Percentiles rank a stretch among this genome's conserved stretches.
These are phyloP conservation scores for Trichoderma oligosporum DNA, from an alignment of 2,329 filamentous ascomycete species.

Conservation along the genomic window DNA sequence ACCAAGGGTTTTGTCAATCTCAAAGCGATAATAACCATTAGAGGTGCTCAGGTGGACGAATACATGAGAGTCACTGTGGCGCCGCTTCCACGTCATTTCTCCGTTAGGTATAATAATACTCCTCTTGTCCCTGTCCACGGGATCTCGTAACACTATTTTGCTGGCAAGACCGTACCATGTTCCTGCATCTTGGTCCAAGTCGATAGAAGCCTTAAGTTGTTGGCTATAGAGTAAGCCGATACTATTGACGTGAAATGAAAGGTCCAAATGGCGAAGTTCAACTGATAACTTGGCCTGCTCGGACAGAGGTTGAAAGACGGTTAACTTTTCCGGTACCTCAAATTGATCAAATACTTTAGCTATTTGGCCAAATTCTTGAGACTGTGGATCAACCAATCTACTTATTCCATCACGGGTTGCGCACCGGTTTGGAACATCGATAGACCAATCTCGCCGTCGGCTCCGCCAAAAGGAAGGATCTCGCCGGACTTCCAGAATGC, in stretches of 20 bases:
- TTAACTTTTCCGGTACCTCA: slow-evolving; percentile 4
- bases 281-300: neutral
- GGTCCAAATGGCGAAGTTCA: slow-evolving; percentile 16
- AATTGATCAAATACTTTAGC: slow-evolving; percentile 3
- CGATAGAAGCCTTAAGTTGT: slow-evolving; percentile 51
- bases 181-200: slow-evolving; percentile 55
- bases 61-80: slow-evolving; percentile 40
- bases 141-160: slow-evolving; percentile 54
- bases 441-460: slow-evolving; percentile 31
- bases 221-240: slow-evolving; percentile 41
- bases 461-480: slow-evolving; percentile 33
- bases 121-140: slow-evolving; percentile 37
- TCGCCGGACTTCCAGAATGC: slow-evolving; percentile 49
- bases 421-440: slow-evolving; percentile 28
- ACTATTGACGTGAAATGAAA: slow-evolving; percentile 29
- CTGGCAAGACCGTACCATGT: slow-evolving; percentile 57
- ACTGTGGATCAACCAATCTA: slow-evolving; percentile 10
- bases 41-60: neutral
- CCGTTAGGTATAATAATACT: slow-evolving; percentile 55
- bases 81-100: slow-evolving; percentile 25
- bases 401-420: slow-evolving; percentile 24
- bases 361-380: neutral
- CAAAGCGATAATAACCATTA: slow-evolving; percentile 35
- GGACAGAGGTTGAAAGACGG: slow-evolving; percentile 6
- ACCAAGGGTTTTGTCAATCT: slow-evolving; percentile 51